These are phyloP conservation scores for Alternaria novae-zelandiae DNA, from an alignment of 2,329 filamentous ascomycete genomes.

Conservation along the genomic window DNA sequence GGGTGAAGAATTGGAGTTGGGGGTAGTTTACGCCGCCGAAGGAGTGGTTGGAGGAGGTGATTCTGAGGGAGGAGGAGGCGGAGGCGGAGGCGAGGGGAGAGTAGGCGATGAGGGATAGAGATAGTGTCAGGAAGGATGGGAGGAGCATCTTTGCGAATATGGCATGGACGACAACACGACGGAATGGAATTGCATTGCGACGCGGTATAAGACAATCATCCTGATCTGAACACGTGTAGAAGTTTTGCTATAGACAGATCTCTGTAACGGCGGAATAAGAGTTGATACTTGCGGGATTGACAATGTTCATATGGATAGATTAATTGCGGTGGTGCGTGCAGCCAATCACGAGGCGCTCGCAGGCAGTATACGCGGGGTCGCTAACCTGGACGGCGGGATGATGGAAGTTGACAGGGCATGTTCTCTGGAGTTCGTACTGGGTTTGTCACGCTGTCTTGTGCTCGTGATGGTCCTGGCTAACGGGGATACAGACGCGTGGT, in stretches of 20 bases:
- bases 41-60: constrained; percentile 39
- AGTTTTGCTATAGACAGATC: constrained; percentile 31
- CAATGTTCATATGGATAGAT: constrained; percentile 46
- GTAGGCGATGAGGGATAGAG: constrained; percentile 24
- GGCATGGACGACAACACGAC: constrained; percentile 11
- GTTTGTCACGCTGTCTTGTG: not conserved
- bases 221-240: constrained; percentile 45
- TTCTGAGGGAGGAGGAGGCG: constrained; percentile 29
- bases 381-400: constrained; percentile 12
- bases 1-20: constrained; percentile 38
- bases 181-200: constrained; percentile 11
- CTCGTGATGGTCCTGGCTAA: not conserved
- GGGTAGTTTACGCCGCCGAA: constrained; percentile 47
- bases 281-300: constrained; percentile 38
- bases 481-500: not conserved
- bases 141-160: constrained; percentile 29
- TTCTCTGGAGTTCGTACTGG: not conserved
- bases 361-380: not conserved
- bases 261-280: constrained; percentile 25
- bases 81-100: constrained; percentile 18
- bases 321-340: constrained; percentile 33
- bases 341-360: constrained; percentile 31
- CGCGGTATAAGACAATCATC: constrained; percentile 29
- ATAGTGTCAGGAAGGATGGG: constrained; percentile 19
- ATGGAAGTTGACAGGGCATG: not conserved